phyloP scores from a whole-genome alignment of 768 basidiomycete species.

The Calocybe indica region DNA sequence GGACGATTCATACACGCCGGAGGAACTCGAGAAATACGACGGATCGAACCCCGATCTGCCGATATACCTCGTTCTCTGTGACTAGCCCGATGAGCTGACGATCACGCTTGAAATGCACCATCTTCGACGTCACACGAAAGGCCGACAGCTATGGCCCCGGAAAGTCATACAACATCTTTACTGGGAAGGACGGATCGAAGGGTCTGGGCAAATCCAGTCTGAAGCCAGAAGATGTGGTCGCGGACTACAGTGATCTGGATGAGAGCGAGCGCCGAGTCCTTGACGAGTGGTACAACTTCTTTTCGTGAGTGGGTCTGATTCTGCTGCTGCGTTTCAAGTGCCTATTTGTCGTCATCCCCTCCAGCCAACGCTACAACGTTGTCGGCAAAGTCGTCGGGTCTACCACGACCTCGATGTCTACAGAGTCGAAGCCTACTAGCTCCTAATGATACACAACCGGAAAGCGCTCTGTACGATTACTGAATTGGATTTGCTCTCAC shows the following conservation, averaged over 20 bases:
- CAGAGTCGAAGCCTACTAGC: no score
- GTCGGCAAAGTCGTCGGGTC: slow-evolving; percentile 56
- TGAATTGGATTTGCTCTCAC: no score
- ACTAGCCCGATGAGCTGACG: no score
- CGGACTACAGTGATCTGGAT: slow-evolving; percentile 76
- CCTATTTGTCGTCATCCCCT: not conserved
- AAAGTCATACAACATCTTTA: slow-evolving; percentile 76
- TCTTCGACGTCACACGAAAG: slow-evolving; percentile 88
- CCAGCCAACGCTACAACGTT: slow-evolving; percentile 81
- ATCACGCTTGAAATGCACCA: slow-evolving; percentile 46
- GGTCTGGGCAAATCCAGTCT: slow-evolving; percentile 89
- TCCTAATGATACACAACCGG: no score
- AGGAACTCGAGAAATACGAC: slow-evolving; percentile 64
- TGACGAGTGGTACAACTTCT: slow-evolving; percentile 88
- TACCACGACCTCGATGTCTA: no score
- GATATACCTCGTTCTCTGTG: slow-evolving; percentile 54
- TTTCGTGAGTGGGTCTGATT: slow-evolving; percentile 50
- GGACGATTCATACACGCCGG: slow-evolving; percentile 69
- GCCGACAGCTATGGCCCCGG: slow-evolving; percentile 86
- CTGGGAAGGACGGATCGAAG: slow-evolving; percentile 89
- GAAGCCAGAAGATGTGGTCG: slow-evolving; percentile 76
- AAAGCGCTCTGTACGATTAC: no score
- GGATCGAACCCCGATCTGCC: slow-evolving; percentile 61
- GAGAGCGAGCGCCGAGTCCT: slow-evolving; percentile 73
- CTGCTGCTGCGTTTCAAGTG: not conserved